A percentile compares a stretch with the other conserved stretches of the same genome.
phyloP scores from a whole-genome alignment of 306 rosid genomes.

The Pyrus bretschneideri region DNA sequence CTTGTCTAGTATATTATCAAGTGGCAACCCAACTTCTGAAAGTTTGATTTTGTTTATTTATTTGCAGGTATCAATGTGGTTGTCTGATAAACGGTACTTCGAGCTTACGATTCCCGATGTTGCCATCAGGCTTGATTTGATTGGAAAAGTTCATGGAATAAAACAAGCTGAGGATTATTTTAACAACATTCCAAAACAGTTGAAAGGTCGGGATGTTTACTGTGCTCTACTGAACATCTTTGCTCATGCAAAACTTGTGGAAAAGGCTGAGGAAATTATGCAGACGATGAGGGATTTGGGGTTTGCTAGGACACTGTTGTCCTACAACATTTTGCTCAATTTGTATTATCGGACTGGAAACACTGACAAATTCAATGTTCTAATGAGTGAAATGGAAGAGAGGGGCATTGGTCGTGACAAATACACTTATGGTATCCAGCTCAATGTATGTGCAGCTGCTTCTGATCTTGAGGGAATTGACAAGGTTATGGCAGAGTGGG shows the following conservation, averaged over 20 bases:
- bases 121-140: constrained; percentile 19
- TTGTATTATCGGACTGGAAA: constrained; percentile 12
- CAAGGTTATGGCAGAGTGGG: constrained; percentile 1
- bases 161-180: constrained; percentile 25
- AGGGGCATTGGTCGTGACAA: neutral
- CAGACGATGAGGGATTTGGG: constrained; percentile 24
- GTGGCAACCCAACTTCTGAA: neutral
- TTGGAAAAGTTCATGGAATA: constrained; percentile 25
- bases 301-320: neutral
- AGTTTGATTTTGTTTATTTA: neutral
- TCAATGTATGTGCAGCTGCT: constrained; percentile 15
- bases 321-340: constrained; percentile 16
- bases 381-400: constrained; percentile 27
- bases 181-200: constrained; percentile 8
- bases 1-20: neutral
- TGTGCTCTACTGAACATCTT: constrained; percentile 20
- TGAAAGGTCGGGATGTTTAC: constrained; percentile 8
- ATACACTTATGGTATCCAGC: constrained; percentile 11
- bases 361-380: constrained; percentile 10
- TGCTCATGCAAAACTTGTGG: constrained; percentile 11
- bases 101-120: neutral
- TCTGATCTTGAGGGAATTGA: constrained; percentile 15
- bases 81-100: constrained; percentile 16
- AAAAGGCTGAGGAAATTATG: constrained; percentile 22
- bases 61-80: constrained; percentile 21